These are phyloP conservation scores for Hypomyces perniciosus DNA, from an alignment of 2,329 filamentous ascomycete species.

Conservation along the genomic window DNA sequence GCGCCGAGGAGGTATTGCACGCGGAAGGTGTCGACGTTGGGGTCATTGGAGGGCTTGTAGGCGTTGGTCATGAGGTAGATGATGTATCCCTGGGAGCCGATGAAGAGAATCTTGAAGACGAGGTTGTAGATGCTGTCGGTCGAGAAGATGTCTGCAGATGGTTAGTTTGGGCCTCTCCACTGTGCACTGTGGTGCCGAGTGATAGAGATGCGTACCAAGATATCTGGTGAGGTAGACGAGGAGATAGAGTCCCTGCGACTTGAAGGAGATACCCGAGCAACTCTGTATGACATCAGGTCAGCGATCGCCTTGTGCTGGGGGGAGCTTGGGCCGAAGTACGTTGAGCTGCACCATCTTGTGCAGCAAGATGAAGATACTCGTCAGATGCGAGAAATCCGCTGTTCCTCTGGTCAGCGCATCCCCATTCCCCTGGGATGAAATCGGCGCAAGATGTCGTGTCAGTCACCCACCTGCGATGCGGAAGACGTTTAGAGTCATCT, in stretches of 20 bases:
- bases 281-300: conserved; percentile 52
- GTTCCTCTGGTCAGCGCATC: conserved; percentile 15
- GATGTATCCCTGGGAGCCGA: conserved; percentile 83
- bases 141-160: conserved; percentile 68
- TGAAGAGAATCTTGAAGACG: conserved; percentile 93
- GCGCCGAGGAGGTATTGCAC: conserved; percentile 88
- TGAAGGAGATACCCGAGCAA: conserved; percentile 96
- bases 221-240: conserved; percentile 93
- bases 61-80: conserved; percentile 97
- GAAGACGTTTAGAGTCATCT: conserved; percentile 53
- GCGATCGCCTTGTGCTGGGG: conserved; percentile 6
- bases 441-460: neutral
- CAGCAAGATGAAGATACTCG: conserved; percentile 88
- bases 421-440: conserved; percentile 4
- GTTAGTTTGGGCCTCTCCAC: too few species aligned
- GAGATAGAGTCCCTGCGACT: conserved; percentile 92
- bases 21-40: conserved; percentile 94
- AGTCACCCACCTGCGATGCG: conserved; percentile 46
- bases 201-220: conserved; percentile 52
- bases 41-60: conserved; percentile 96
- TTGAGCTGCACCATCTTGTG: conserved; percentile 95
- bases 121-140: conserved; percentile 85
- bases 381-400: conserved; percentile 94
- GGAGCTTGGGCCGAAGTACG: conserved; percentile 38
- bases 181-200: neutral